Percentiles rank a stretch among this genome's conserved stretches.
Conservation (phyloP, 306 rosid genomes). For the Aeschynomene evenia region DNA sequence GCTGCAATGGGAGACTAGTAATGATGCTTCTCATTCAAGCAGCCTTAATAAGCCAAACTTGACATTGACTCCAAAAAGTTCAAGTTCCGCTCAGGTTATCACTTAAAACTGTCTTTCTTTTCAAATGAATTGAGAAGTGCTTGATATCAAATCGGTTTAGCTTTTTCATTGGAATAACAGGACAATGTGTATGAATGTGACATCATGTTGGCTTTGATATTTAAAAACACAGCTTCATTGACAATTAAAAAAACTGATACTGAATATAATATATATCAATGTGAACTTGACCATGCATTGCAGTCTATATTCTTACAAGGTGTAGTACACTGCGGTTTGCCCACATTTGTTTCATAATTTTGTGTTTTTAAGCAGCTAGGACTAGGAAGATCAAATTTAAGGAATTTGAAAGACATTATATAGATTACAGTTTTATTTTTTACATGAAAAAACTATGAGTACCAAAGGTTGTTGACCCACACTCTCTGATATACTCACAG, state of each 20-base stretch:
- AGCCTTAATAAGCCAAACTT: slow-evolving; percentile 41
- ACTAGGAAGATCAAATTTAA: background rate
- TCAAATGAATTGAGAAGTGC: slow-evolving; percentile 5
- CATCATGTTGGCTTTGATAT: background rate
- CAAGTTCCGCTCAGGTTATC: slow-evolving; percentile 51
- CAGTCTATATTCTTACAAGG: too few relatives aligned
- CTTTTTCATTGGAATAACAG: background rate
- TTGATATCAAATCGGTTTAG: slow-evolving; percentile 13
- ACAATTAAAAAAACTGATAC: background rate
- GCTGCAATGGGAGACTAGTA: slow-evolving; percentile 91
- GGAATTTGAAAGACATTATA: background rate
- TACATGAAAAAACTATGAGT: slow-evolving; percentile 1
- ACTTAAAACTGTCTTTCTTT: slow-evolving; percentile 1
- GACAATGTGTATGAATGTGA: slow-evolving; percentile 2
- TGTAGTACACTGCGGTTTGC: background rate
- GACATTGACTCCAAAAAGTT: slow-evolving; percentile 48
- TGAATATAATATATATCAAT: background rate
- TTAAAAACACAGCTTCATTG: slow-evolving; percentile 7
- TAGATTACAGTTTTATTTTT: background rate
- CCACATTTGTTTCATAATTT: background rate
- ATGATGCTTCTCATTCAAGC: slow-evolving; percentile 52
- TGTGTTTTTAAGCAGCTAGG: background rate
- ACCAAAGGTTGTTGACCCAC: background rate
- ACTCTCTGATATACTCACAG: slow-evolving; percentile 32
- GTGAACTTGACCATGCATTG: background rate